Base-by-base conservation (phyloP, 345 rosid genomes). In the Anastatica hierochuntica region DNA sequence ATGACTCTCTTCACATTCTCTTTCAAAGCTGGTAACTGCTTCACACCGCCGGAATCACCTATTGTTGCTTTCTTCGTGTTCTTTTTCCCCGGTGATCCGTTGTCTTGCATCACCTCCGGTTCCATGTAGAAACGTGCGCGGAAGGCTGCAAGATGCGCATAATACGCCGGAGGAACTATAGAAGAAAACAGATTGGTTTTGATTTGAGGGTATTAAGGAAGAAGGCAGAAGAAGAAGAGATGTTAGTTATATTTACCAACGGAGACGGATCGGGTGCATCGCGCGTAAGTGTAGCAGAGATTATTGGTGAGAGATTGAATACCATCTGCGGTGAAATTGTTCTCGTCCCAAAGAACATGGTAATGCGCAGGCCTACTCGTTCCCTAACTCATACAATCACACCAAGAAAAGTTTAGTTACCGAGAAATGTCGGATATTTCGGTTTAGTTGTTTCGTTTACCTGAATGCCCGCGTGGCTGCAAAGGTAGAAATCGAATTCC, bases 391-490 rank as follows among this genome's bases (percentile, higher is more conserved):
- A 52, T 12, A 66, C 38, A 59, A 45, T 6, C 50, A 37, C 56
- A 51, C 18, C 13, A 42, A 11, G 2, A 3, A 8, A 5, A 6
- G 6, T 29, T 6, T 13, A 18, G 16, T 34, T 17, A 1, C 5
- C 0, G 7, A 4, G 11, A 27, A 46, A 9, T 13, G 81, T 37
- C 76, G 64, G 45, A 77, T 69, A 2, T 83, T 74, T 2, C 74
- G 79, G 85, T 19, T 11, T n/a, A n/a, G n/a, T n/a, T n/a, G n/a
- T 43, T 11, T 18, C 12, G 7, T 3, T 50, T 68, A 88, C 99
- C 99, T 88, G 99, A 66, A 92, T 81, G 20, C 99, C 97, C 21
- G 99, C 99, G 49, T 92, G 99, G 62, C 99, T 92, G 71, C 99
- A 92, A 21, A 92, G 95, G 65, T 92, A 92, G 59, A 92, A 92